Conservation (phyloP, 75 land plant species). For the Chamaecyparis obtusa region DNA sequence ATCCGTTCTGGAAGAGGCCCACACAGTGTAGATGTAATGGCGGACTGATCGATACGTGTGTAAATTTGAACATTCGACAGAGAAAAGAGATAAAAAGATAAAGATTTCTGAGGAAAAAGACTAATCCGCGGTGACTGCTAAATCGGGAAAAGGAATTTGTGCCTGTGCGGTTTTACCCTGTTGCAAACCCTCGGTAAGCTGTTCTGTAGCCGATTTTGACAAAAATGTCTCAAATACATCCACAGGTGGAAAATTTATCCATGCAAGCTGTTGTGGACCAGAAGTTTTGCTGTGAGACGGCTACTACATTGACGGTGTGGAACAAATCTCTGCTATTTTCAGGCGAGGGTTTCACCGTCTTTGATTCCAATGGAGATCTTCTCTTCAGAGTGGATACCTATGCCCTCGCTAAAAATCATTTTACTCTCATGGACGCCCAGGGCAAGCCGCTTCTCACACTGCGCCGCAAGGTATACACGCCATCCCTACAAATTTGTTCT, state of each 20-base stretch:
- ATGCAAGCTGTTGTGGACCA: constrained; percentile 20
- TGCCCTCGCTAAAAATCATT: not conserved
- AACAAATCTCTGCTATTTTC: constrained; percentile 57
- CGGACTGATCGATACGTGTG: too few species aligned
- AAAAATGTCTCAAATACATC: not conserved
- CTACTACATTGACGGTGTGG: constrained; percentile 44
- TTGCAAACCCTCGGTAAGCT: too few species aligned
- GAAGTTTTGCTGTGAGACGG: constrained; percentile 25
- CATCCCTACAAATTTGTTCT: not conserved
- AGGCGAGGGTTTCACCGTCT: constrained; percentile 35
- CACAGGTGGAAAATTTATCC: not conserved
- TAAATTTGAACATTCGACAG: too few species aligned
- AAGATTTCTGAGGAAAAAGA: too few species aligned
- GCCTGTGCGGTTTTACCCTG: too few species aligned
- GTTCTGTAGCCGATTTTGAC: not conserved
- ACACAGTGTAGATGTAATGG: too few species aligned
- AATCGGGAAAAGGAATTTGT: too few species aligned
- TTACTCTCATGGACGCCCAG: constrained; percentile 55
- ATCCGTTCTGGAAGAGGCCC: too few species aligned
- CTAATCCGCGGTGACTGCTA: too few species aligned
- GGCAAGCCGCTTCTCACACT: constrained; percentile 54
- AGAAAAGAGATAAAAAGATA: too few species aligned
- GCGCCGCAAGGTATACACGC: constrained; percentile 36
- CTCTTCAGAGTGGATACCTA: constrained; percentile 53
- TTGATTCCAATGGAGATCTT: constrained; percentile 14